Conservation (phyloP, 768 basidiomycete species). For the Pluteus cervinus region DNA sequence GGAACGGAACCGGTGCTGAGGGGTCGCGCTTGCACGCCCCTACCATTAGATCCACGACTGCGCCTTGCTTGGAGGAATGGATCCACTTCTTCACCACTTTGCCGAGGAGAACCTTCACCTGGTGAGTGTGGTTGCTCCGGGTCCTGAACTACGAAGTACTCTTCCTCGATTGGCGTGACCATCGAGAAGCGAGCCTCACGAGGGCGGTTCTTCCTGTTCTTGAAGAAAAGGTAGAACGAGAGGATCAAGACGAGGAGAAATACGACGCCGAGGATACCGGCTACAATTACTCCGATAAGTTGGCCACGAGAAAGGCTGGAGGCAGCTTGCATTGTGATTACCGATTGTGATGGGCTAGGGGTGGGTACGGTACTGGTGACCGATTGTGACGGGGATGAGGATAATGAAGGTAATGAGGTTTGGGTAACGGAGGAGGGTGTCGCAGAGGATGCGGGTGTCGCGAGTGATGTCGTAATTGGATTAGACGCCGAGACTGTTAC, state of each 20-base stretch:
- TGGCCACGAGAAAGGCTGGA: constrained; percentile 30
- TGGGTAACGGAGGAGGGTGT: constrained; percentile 13
- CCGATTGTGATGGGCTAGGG: constrained; percentile 11
- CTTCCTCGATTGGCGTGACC: constrained; percentile 28
- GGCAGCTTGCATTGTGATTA: constrained; percentile 5
- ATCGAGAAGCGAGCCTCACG: constrained; percentile 20
- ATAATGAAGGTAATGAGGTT: constrained; percentile 14
- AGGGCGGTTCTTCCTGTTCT: constrained; percentile 38
- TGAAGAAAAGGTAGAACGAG: constrained; percentile 24
- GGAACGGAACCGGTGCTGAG: constrained; percentile 1
- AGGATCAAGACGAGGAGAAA: constrained; percentile 44
- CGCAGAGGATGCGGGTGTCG: constrained; percentile 20
- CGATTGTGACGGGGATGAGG: constrained; percentile 16
- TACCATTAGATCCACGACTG: constrained; percentile 22
- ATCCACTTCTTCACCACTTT: constrained; percentile 66
- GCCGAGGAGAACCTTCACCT: constrained; percentile 65
- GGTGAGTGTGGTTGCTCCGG: constrained; percentile 30
- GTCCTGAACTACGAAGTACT: constrained; percentile 33
- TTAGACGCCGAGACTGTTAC: constrained; percentile 18
- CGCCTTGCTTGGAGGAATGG: constrained; percentile 44
- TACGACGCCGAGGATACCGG: constrained; percentile 49
- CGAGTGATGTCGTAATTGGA: constrained; percentile 18
- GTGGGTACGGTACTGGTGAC: constrained; percentile 14
- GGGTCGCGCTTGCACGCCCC: constrained; percentile 33
- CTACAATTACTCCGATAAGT: constrained; percentile 54